Percentiles rank a stretch among this genome's conserved stretches.
Conservation (phyloP, 176 grass and related monocot genomes). For the Avena eriantha region DNA sequence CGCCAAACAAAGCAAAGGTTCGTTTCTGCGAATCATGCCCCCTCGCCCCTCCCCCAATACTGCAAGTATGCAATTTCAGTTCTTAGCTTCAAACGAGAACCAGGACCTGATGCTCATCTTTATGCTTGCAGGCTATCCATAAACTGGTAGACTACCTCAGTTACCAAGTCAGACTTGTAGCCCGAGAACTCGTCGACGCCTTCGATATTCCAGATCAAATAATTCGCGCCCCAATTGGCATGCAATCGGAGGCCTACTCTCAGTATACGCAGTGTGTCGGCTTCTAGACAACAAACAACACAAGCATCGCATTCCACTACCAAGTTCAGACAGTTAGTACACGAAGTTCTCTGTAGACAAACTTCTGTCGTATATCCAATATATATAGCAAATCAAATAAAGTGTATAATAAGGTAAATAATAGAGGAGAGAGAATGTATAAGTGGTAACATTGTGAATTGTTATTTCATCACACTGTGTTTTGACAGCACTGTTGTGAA, state of each 20-base stretch:
- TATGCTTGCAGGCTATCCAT: constrained; percentile 77
- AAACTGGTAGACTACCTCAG: constrained; percentile 90
- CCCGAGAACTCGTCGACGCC: constrained; percentile 73
- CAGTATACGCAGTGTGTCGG: constrained; percentile 83
- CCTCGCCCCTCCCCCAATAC: not conserved
- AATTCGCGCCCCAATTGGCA: constrained; percentile 86
- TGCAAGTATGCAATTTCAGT: constrained; percentile 20
- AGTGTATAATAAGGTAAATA: constrained; percentile 34
- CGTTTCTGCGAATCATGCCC: constrained; percentile 22
- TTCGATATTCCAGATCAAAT: constrained; percentile 88
- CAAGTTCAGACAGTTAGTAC: constrained; percentile 3
- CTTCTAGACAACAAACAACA: constrained; percentile 50
- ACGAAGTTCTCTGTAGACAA: not conserved
- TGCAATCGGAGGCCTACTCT: constrained; percentile 82
- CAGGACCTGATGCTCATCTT: constrained; percentile 27
- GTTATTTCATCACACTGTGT: not conserved
- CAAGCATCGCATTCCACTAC: not conserved
- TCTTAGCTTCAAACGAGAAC: constrained; percentile 5
- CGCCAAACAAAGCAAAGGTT: constrained; percentile 98
- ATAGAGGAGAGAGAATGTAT: constrained; percentile 22
- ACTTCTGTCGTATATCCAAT: not conserved
- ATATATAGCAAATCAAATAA: not conserved
- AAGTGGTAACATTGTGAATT: constrained; percentile 17
- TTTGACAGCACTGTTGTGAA: not conserved
- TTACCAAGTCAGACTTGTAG: constrained; percentile 90